phyloP scores from a whole-genome alignment of 257 asterid species.

The Galeopsis tetrahit region DNA sequence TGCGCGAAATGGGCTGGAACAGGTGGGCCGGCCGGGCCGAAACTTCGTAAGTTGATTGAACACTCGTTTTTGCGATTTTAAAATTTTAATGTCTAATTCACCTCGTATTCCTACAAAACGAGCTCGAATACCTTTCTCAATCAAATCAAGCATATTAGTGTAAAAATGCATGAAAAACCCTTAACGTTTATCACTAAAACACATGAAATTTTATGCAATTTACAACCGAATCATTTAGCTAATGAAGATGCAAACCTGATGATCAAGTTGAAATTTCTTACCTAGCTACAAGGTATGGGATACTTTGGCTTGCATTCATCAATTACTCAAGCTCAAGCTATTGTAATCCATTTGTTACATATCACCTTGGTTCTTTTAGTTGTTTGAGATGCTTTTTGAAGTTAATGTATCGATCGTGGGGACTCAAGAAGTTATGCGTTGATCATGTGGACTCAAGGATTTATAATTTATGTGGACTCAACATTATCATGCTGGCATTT shows the following conservation, averaged over 20 bases:
- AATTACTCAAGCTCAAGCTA: slow-evolving; percentile 13
- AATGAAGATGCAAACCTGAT: slow-evolving; percentile 99
- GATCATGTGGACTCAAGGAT: slow-evolving; percentile 12
- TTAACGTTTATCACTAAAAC: too few species aligned
- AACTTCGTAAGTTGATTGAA: too few species aligned
- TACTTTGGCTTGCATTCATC: slow-evolving; percentile 30
- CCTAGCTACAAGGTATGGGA: slow-evolving; percentile 82
- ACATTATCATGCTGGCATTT: slow-evolving; percentile 23
- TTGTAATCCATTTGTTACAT: slow-evolving; percentile 3
- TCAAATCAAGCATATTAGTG: too few species aligned
- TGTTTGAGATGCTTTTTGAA: slow-evolving; percentile 25
- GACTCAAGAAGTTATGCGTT: background rate
- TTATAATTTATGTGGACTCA: slow-evolving; percentile 20
- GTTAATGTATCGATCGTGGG: slow-evolving; percentile 8
- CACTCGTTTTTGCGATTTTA: too few species aligned
- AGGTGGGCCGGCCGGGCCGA: too few species aligned
- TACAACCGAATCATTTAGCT: too few species aligned
- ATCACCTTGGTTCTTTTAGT: slow-evolving; percentile 16
- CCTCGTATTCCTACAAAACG: too few species aligned
- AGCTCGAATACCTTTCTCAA: too few species aligned
- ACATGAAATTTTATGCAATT: too few species aligned
- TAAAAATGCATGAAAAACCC: too few species aligned
- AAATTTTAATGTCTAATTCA: too few species aligned
- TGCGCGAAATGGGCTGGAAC: too few species aligned
- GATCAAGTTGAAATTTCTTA: slow-evolving; percentile 95